Base-by-base conservation (phyloP, 192 early-diverging fungal species). In the Mortierella claussenii region DNA sequence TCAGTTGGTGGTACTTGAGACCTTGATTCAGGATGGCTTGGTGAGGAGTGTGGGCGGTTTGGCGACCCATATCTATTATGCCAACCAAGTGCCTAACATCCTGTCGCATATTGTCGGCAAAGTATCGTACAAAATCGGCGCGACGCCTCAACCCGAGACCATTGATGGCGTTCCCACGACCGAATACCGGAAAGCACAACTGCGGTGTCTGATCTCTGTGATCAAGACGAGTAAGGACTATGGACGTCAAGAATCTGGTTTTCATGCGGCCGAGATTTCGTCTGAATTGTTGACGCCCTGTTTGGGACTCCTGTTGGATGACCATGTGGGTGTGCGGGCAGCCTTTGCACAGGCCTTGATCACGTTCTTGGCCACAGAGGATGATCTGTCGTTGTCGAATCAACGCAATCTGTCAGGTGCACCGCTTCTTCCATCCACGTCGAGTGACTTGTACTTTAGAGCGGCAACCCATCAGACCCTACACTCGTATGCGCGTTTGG, bases 21-120 rank as follows among this genome's bases (percentile, higher is more conserved):
- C 56, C 1, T 31, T 61, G 3, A 61, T 81, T 23, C 58, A 60
- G 44, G 69, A 75, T 20, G 65, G 55, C n/a, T 31, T 80, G 23
- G 57, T 58, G 18, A 45, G 49, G 50, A 67, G 79, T 52, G 49
- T 80, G 21, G 79, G 82, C 44, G 84, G 84, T 15, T 51, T 88
- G 30, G 81, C 80, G 10, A 81, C 69, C 0, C 86, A 88, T 27
- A 84, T 82, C 5, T 88, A 88, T 33, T 88, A 88, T 48, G 49
- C 78, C 2, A 85, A 85, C 44, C 86, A 88, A 60, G 47, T 86
- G 5, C 73, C 81, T 54, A 82, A 88, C 48, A 86, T 88, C 28
- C 79, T 84, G 26, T 78, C 81, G 12, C 78, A 81, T 52, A 80
- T 88, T n/a, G 66, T 82, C 26, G 52, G 65, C 55, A 81, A 81